These are phyloP conservation scores for Xylaria scruposa DNA, from an alignment of 495 filamentous ascomycete genomes.

Conservation along the genomic window DNA sequence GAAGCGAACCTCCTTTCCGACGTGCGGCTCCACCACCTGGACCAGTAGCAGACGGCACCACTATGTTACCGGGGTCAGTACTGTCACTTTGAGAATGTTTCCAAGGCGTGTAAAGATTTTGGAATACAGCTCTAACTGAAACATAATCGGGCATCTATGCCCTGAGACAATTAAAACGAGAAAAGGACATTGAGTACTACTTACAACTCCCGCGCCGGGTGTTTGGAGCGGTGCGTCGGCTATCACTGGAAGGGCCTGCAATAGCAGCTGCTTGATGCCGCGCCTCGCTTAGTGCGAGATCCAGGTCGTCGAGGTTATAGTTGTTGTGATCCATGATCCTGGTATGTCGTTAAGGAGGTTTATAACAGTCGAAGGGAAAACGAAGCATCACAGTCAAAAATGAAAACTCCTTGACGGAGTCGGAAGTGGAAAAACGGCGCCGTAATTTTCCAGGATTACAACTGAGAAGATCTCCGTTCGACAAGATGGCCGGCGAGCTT, in stretches of 20 bases:
- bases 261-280: constrained; percentile 33
- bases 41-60: constrained; percentile 24
- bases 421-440: not conserved
- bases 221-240: constrained; percentile 37
- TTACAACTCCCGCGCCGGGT: constrained; percentile 36
- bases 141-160: not conserved
- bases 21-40: not conserved
- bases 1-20: constrained; percentile 23
- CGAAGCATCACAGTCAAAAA: constrained; percentile 15
- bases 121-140: not conserved
- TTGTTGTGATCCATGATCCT: constrained; percentile 26
- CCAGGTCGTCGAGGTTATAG: constrained; percentile 42
- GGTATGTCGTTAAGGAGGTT: constrained; percentile 6
- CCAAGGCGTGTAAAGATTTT: not conserved
- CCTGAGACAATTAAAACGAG: not conserved
- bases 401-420: constrained; percentile 13
- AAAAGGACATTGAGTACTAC: not conserved
- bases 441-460: not conserved
- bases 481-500: constrained; percentile 4
- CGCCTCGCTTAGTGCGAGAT: constrained; percentile 35
- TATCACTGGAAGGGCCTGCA: constrained; percentile 26
- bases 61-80: not conserved
- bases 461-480: not conserved
- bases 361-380: constrained; percentile 20
- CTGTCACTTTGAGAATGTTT: not conserved